Evolutionary conservation across 768 basidiomycete species (phyloP).

Genomic region (Boletus rubescentipes): DNA sequence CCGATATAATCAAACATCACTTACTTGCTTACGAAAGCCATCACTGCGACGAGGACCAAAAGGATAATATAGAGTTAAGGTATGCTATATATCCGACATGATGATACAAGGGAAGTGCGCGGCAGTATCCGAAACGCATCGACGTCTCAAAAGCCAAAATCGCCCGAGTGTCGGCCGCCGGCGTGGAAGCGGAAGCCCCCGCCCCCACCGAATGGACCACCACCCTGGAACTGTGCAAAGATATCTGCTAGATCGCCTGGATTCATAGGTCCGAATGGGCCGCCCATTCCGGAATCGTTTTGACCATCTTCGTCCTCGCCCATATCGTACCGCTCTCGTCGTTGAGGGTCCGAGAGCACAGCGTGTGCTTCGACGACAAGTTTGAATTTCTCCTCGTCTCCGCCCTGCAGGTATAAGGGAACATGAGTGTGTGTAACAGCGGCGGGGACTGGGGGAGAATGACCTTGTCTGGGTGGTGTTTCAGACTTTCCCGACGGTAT

Average conservation of each 20-base stretch:
- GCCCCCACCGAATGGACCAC: constrained; percentile 32
- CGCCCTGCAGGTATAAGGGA: constrained; percentile 52
- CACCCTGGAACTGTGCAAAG: constrained; percentile 62
- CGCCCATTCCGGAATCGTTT: constrained; percentile 45
- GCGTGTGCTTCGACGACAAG: constrained; percentile 79
- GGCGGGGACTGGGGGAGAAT: not conserved
- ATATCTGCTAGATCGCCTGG: constrained; percentile 59
- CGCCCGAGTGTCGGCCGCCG: constrained; percentile 7
- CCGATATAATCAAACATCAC: not conserved
- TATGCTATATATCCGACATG: constrained; percentile 5
- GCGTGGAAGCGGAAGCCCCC: constrained; percentile 32
- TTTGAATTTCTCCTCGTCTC: constrained; percentile 96
- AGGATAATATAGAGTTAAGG: constrained; percentile 5
- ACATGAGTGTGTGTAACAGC: constrained; percentile 4
- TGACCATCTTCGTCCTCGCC: constrained; percentile 80
- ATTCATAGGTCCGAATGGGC: constrained; percentile 39
- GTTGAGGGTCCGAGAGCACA: constrained; percentile 74
- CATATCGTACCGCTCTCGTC: constrained; percentile 74
- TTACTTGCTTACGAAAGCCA: not conserved
- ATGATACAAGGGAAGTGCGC: not conserved
- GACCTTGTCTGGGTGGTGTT: constrained; percentile 85
- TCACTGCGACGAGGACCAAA: not conserved
- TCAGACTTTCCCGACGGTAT: constrained; percentile 83
- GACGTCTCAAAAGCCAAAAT: constrained; percentile 21
- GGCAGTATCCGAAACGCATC: not conserved